phyloP scores from a whole-genome alignment of 2,329 filamentous ascomycete genomes.

The Dactylellina cionopaga region DNA sequence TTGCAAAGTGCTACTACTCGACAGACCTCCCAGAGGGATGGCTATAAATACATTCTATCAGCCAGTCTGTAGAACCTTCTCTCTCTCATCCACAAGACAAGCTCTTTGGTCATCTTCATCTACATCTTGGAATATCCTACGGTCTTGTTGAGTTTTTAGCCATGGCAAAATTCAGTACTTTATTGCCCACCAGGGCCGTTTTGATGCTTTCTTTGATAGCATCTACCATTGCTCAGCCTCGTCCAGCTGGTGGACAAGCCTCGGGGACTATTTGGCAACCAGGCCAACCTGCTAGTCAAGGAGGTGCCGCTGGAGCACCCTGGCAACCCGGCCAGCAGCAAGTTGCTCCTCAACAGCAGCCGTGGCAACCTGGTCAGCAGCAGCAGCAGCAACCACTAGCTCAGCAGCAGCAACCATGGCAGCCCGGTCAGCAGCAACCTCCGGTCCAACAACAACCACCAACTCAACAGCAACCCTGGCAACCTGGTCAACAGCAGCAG shows the following conservation, averaged over 20 bases:
- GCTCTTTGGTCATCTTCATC: background rate
- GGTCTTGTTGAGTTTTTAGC: conserved; percentile 1
- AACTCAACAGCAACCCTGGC: background rate
- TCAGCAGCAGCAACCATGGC: background rate
- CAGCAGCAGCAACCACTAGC: background rate
- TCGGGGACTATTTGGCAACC: conserved; percentile 4
- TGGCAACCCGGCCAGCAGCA: conserved; percentile 23
- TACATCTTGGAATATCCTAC: conserved; percentile 18
- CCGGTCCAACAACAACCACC: conserved; percentile 5
- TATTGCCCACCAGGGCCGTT: conserved; percentile 23
- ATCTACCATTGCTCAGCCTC: conserved; percentile 8
- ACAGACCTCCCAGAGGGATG: too few species aligned
- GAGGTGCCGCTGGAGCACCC: background rate
- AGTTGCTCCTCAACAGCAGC: conserved; percentile 2
- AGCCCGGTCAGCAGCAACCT: conserved; percentile 6
- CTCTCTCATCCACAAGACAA: conserved; percentile 6
- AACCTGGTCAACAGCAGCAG: conserved; percentile 7
- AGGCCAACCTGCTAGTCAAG: background rate
- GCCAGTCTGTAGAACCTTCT: background rate
- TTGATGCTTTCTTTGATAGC: conserved; percentile 10
- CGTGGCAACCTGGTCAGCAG: conserved; percentile 11
- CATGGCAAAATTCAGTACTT: conserved; percentile 26
- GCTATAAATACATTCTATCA: conserved; percentile 10
- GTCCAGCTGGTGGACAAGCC: background rate
- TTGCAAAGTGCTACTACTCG: too few species aligned